Evolutionary conservation across 208 protist species (phyloP), one percentile per base, ranked within the genome.

Genomic region (Trypanosoma brucei): DNA sequence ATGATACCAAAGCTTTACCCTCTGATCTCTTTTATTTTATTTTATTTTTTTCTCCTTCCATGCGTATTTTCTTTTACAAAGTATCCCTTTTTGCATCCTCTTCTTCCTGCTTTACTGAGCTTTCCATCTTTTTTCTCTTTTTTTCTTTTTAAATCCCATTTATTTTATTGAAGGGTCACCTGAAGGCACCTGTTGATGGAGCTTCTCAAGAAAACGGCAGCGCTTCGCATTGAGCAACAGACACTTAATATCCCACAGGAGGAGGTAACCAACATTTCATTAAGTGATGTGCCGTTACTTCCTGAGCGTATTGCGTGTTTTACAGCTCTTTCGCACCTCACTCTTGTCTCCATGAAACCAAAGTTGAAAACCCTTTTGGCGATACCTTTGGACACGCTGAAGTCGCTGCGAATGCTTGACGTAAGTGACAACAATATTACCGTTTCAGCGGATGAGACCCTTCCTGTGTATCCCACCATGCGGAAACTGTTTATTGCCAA

Each of bases 351-450:
- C 33, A 81, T 90, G 76, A 87, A 86, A 54, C 84, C 88, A 5
- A 64, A 64, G 61, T 38, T 91, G 36, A 63, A 57, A 2, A 63
- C 59, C 0, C 69, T 92, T 3, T 48, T 64, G n/a, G 11, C 31
- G 2, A n/a, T 90, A 8, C 60, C 67, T 13, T 68, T 90, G 33
- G 42, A 49, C 5, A 30, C 59, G 5, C 76, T 83, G 3, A 55
- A 63, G 11, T 34, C 49, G 11, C 78, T 94, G 36, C 79, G 72
- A n/a, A 51, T 84, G 44, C 65, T 94, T 46, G 84, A 92, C 46
- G 75, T 94, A n/a, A 90, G 88, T 62, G 88, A 94, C 72, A 94
- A 94, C 60, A 72, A 68, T 56, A 75, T 94, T 31, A 55, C 70
- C 5, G 66, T 92, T 3, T 40, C 66, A 0, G 62, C 53, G 1